These are phyloP conservation scores for Coprinellus micaceus DNA, from an alignment of 768 basidiomycete genomes.

Conservation along the genomic window DNA sequence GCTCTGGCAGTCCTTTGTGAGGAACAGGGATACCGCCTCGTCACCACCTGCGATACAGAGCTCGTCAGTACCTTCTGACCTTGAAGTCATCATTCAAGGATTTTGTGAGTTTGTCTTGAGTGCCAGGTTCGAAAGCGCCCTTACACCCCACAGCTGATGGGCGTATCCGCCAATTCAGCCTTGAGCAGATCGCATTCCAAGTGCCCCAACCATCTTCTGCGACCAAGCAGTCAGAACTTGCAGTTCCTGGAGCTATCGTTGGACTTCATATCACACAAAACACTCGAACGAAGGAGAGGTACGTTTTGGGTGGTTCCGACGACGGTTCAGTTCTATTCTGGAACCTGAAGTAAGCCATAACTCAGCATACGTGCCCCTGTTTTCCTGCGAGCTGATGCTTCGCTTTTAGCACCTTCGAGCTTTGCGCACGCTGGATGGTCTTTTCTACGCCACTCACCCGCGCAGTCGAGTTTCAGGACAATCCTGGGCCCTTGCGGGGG, in stretches of 20 bases:
- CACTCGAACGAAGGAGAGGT: conserved; percentile 53
- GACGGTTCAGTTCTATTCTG: conserved; percentile 79
- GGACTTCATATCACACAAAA: conserved; percentile 56
- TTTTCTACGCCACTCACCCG: conserved; percentile 63
- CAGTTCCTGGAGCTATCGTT: conserved; percentile 47
- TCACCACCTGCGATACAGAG: conserved; percentile 7
- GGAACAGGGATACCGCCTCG: neutral
- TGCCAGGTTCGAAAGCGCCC: too few relatives aligned
- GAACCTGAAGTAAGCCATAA: conserved; percentile 52
- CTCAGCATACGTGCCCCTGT: neutral
- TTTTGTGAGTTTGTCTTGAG: conserved; percentile 43
- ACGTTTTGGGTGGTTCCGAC: conserved; percentile 70
- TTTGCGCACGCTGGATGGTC: conserved; percentile 68
- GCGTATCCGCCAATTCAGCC: conserved; percentile 41
- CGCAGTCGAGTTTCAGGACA: conserved; percentile 55
- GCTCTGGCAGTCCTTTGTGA: conserved; percentile 26
- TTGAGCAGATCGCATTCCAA: conserved; percentile 35
- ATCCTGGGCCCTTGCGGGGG: conserved; percentile 55
- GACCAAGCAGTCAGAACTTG: conserved; percentile 38
- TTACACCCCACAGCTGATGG: conserved; percentile 67
- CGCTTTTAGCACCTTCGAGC: conserved; percentile 50
- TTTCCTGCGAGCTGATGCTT: neutral
- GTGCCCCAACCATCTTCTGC: conserved; percentile 21
- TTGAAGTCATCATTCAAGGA: conserved; percentile 59
- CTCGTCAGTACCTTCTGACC: conserved; percentile 47